phyloP scores from a whole-genome alignment of 2,329 filamentous ascomycete genomes.

The Pseudogymnoascus sp. region DNA sequence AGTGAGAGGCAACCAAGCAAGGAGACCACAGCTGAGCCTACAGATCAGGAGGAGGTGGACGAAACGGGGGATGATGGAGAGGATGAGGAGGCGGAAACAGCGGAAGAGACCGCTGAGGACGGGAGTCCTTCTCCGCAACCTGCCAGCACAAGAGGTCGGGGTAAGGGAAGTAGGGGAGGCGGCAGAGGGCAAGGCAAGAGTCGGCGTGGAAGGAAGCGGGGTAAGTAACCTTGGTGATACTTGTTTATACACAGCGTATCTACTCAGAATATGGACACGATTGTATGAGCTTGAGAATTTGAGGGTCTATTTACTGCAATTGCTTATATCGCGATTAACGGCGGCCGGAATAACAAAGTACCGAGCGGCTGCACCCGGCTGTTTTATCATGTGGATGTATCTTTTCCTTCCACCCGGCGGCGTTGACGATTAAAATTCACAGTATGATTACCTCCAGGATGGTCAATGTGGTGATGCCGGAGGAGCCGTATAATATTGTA shows the following conservation, averaged over 20 bases:
- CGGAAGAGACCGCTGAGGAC: conserved; percentile 25
- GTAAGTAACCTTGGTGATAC: not conserved
- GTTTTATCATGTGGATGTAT: conserved; percentile 2
- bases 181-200: conserved; percentile 10
- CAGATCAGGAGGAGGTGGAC: conserved; percentile 29
- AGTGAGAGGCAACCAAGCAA: conserved; percentile 29
- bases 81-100: conserved; percentile 34
- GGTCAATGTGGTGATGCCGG: not conserved
- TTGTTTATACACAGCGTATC: not conserved
- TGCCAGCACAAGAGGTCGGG: conserved; percentile 16
- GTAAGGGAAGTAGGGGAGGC: conserved; percentile 15
- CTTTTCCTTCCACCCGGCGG: not conserved
- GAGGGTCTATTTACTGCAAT: not conserved
- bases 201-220: conserved; percentile 6
- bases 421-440: not conserved
- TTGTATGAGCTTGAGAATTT: not conserved
- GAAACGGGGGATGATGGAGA: conserved; percentile 26
- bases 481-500: not conserved
- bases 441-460: not conserved
- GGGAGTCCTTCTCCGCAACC: conserved; percentile 24
- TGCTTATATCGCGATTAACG: not conserved
- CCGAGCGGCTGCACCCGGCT: not conserved
- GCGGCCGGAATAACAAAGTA: not conserved
- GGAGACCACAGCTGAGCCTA: conserved; percentile 23
- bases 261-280: not conserved